A percentile compares a stretch with the other conserved stretches of the same genome.
phyloP scores from a whole-genome alignment of 2,329 filamentous ascomycete species.

The Acephala macrosclerotiorum region DNA sequence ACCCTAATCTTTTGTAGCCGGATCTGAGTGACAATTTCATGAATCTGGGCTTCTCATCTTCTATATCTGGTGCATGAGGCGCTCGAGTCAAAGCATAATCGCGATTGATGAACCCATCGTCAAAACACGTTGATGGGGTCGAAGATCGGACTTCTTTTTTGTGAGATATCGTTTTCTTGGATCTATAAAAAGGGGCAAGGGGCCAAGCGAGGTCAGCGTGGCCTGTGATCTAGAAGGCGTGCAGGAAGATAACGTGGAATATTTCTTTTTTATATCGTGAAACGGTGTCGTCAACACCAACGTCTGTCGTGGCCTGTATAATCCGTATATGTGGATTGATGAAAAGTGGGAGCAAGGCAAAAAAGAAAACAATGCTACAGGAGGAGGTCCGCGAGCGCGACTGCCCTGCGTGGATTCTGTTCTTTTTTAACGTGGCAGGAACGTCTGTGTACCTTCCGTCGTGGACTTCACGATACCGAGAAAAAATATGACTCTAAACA shows the following conservation, averaged over 20 bases:
- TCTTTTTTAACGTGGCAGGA: background rate
- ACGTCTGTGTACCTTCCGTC: background rate
- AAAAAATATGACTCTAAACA: background rate
- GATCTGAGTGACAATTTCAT: background rate
- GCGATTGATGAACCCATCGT: constrained; percentile 11
- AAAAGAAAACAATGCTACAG: background rate
- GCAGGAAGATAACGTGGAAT: background rate
- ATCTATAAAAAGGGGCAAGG: background rate
- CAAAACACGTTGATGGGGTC: constrained; percentile 1
- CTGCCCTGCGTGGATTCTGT: background rate
- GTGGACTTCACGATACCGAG: background rate
- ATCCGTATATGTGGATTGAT: background rate
- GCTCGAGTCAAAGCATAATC: constrained; percentile 3
- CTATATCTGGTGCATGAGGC: background rate
- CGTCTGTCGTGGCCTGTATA: background rate
- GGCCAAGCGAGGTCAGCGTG: background rate
- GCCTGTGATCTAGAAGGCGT: constrained; percentile 1
- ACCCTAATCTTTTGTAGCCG: background rate
- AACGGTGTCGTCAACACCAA: constrained; percentile 4
- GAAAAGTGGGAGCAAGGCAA: background rate
- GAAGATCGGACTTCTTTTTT: constrained; percentile 14
- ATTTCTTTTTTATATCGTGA: constrained; percentile 15
- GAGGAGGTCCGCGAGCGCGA: background rate
- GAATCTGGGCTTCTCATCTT: background rate
- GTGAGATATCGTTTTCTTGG: constrained; percentile 8